These are phyloP conservation scores for Elsinoe ampelina DNA, from an alignment of 2,329 filamentous ascomycete genomes.

Conservation along the genomic window DNA sequence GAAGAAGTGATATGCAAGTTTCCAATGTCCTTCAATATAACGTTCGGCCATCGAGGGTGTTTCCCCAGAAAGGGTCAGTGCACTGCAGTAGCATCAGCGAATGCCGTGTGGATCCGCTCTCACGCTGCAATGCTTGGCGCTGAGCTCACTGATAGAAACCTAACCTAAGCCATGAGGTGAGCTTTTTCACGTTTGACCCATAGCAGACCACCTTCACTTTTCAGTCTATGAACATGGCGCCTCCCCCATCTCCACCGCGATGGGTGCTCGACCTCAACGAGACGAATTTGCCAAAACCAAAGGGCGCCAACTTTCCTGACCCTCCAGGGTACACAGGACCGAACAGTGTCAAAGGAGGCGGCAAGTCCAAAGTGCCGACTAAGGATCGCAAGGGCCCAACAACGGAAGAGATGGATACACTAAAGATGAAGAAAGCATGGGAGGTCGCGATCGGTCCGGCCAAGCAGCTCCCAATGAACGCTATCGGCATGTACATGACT, in stretches of 20 bases:
- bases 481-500: constrained; percentile 99
- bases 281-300: constrained; percentile 56
- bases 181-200: not conserved
- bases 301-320: constrained; percentile 62
- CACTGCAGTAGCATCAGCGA: not conserved
- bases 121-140: not conserved
- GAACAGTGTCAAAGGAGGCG: constrained; percentile 17
- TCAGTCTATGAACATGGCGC: constrained; percentile 18
- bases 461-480: constrained; percentile 95
- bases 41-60: not conserved
- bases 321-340: constrained; percentile 70
- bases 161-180: not conserved
- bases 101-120: not conserved
- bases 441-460: constrained; percentile 88
- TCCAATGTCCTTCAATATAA: not conserved
- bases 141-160: not conserved
- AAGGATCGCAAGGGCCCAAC: constrained; percentile 57
- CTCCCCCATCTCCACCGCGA: constrained; percentile 50
- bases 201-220: not conserved
- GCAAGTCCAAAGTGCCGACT: constrained; percentile 19
- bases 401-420: constrained; percentile 78
- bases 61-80: constrained; percentile 1
- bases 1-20: not conserved
- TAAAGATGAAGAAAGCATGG: constrained; percentile 99
- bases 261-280: constrained; percentile 78